Evolutionary conservation across 2,329 filamentous ascomycete species (phyloP), one percentile per base, ranked within the genome.

Genomic region (Cladobotryum protrusum): DNA sequence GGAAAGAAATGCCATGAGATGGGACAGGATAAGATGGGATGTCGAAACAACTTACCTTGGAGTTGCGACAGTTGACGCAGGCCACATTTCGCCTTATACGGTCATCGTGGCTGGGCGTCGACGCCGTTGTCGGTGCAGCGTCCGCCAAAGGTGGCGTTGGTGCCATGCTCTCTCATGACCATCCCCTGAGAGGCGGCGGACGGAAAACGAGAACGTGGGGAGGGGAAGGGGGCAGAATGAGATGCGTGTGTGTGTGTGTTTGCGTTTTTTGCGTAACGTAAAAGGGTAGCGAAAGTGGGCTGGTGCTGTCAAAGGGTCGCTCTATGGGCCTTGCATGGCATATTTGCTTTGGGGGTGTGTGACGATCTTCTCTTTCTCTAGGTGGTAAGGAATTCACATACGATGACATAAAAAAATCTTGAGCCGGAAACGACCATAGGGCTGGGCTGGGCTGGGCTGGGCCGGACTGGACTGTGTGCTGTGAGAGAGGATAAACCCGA

Each of bases 41-140:
- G n/a, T n/a, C n/a, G n/a, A n/a, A 37, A 37, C 14, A 34, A 52
- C 62, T 59, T 54, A 70, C 69, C 61, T 71, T 71, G 49, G 69
- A 69, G 54, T 69, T 66, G 42, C 67, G 66, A 50, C 67, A 69
- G 57, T 61, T 69, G 47, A 69, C 61, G 43, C 67, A 69, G 18
- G 67, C 67, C 52, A 69, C 64, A 49, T 69, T 69, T 48, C 67
- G 61, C 45, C 65, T 63, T 41, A 67, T 66, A 45, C 58, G 64
- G 45, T 62, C 64, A 32, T 61, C 60, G 49, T 50, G 50, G 47
- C 54, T 57, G 40, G 37, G 49, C 43, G 48, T 55, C 53, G 58
- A 59, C 18, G 57, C 60, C 20, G 62, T 58, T 40, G 53, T 54
- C 35, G 54, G 59, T 40, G 60, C 24, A 29, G 24, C 58, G 56